Evolutionary conservation across 2,329 filamentous ascomycete genomes (phyloP).

Genomic region (Cladorrhinum sp.): DNA sequence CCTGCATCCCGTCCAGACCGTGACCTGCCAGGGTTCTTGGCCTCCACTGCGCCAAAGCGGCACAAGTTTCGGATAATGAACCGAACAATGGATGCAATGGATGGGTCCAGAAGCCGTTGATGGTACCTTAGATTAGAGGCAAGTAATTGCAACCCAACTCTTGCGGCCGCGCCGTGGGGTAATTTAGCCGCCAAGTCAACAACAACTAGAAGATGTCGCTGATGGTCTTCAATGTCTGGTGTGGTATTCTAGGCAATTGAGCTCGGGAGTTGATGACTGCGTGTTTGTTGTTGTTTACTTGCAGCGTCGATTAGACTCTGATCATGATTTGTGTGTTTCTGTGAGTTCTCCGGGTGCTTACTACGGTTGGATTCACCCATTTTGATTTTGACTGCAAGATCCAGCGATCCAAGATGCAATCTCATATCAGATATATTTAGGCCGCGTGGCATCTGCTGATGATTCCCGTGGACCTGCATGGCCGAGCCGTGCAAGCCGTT

Average conservation of each 20-base stretch:
- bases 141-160: constrained; percentile 6
- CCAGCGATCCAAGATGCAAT: not conserved
- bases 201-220: not conserved
- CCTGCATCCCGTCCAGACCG: constrained; percentile 5
- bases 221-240: not conserved
- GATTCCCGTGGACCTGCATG: not conserved
- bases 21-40: not conserved
- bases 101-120: constrained; percentile 2
- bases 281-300: not conserved
- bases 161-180: constrained; percentile 4
- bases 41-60: not conserved
- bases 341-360: no score
- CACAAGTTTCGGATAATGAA: constrained; percentile 23
- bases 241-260: not conserved
- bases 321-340: no score
- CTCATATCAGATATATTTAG: not conserved
- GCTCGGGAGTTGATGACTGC: not conserved
- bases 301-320: not conserved
- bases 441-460: not conserved
- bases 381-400: not conserved
- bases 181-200: constrained; percentile 14
- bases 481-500: not conserved
- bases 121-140: not conserved
- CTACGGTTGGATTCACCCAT: not conserved
- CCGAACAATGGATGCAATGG: constrained; percentile 15